Evolutionary conservation across 2,329 filamentous ascomycete genomes (phyloP), one percentile per base, ranked within the genome.

Genomic region (Tolypocladium guangdongense): DNA sequence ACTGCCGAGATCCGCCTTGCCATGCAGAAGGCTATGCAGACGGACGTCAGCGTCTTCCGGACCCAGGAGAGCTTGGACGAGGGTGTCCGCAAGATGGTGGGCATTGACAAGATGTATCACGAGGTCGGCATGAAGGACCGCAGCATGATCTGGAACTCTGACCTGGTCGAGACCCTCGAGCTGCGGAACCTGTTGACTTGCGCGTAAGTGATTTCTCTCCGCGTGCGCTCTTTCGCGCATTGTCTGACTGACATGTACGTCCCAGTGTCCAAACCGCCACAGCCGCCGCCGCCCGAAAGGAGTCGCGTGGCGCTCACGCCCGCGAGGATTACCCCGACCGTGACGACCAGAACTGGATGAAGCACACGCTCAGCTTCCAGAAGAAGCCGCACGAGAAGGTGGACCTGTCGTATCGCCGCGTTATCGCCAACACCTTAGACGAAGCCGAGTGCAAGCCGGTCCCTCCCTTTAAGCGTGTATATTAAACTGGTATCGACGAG

Each of bases 111-210:
- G 63, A 80, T 78, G 65, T 97, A 87, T 75, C 74, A 78, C 63
- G 79, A 96, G 67, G 86, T 97, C 63, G 89, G 90, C 66, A 96
- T 89, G 76, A 95, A 96, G 83, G 92, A 97, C 74, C 88, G 93
- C 73, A 95, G 89, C 81, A 96, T 97, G 92, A 97, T 97, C 78
- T 97, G 92, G 92, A 97, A 97, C 84, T 90, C 88, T 27, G 92
- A 97, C 68, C 83, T 97, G 39, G 90, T 96, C 57, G 92, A 97
- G 81, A 95, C 92, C 8, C 83, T 99, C 54, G 93, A 99, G 76
- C 79, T 97, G 67, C 83, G 91, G 67, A 99, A 99, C 74, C 74
- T 99, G 66, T 77, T 99, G 68, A 97, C 93, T 66, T 97, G 93
- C 84, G 92, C 91, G 83, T 90, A 84, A 77, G 86, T 18, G 16